Evolutionary conservation across 768 basidiomycete species (phyloP).

Genomic region (Tephrocybe sp.): DNA sequence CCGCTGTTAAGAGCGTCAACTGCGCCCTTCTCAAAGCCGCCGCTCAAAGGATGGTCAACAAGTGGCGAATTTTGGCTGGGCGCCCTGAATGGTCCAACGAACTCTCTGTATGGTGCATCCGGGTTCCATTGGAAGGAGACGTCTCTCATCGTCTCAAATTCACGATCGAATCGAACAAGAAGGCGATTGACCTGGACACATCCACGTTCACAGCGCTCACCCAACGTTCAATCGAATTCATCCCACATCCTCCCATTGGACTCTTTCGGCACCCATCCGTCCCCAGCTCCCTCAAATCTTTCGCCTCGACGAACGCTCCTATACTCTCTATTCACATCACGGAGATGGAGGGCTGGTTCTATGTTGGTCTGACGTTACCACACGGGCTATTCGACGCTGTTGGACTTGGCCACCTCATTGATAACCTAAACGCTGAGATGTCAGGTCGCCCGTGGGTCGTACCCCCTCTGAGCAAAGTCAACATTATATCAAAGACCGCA

Average conservation of each 20-base stretch:
- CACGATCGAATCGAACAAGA: background rate
- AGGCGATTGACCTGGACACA: background rate
- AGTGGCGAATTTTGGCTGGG: conserved; percentile 11
- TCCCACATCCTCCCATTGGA: background rate
- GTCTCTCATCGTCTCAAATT: background rate
- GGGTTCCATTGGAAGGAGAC: background rate
- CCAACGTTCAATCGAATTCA: background rate
- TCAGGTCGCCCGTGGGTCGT: conserved; percentile 1
- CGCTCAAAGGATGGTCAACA: conserved; percentile 1
- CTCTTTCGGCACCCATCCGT: conserved; percentile 1
- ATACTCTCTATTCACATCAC: conserved; percentile 7
- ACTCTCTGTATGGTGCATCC: conserved; percentile 3
- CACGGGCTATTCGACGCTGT: conserved; percentile 6
- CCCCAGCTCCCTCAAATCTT: background rate
- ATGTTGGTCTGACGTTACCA: conserved; percentile 1
- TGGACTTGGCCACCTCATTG: conserved; percentile 2
- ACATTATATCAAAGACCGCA: background rate
- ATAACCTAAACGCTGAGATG: background rate
- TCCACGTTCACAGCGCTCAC: background rate
- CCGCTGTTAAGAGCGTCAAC: conserved; percentile 2
- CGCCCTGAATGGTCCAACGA: conserved; percentile 4
- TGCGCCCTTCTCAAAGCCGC: background rate
- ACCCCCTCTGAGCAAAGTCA: no score
- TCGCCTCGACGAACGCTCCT: background rate
- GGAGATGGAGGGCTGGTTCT: background rate